Evolutionary conservation across 2,329 filamentous ascomycete species (phyloP), one percentile per base, ranked within the genome.

Genomic region (Blastomyces gilchristii): DNA sequence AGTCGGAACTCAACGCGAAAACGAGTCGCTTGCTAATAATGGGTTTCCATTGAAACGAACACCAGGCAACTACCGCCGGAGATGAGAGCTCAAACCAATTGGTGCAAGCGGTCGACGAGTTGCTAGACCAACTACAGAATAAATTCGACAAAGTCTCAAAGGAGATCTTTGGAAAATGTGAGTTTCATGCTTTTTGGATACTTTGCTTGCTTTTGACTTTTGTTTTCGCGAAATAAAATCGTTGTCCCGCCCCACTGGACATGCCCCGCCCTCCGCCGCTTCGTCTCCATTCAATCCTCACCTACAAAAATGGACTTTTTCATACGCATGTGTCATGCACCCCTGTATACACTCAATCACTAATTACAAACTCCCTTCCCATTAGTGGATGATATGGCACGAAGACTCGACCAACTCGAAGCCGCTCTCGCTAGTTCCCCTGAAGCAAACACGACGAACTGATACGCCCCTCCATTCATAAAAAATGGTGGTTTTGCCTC

Each of bases 371-470:
- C 14, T 50, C 34, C 22, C n/a, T 25, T 49, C 34, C 14, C 18
- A 28, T 14, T 52, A 96, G 91, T 97, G 89, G 92, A 96, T 72
- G 91, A 96, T 67, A 96, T 97, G 91, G 89, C 90, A 16, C 83
- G 88, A 65, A 85, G 92, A 34, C 78, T 97, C 28, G 92, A 97
- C 72, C 90, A 87, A 63, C 82, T 97, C 12, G 92, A 95, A 74
- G 81, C 87, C 31, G 86, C 87, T 16, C 80, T 95, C 54, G 81
- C 84, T 69, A 81, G 83, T 49, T 82, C 79, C 64, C 84, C 69
- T 67, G 77, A 72, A 62, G 65, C 71, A 58, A 65, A 67, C 66
- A 81, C 68, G 74, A 80, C 63, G 12, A 67, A 18, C 62, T 66
- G 50, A 63, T 56, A 18, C 9, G 4, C 11, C 41, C 16, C n/a